phyloP scores from a whole-genome alignment of 768 basidiomycete species.

The Roridomyces roridus region DNA sequence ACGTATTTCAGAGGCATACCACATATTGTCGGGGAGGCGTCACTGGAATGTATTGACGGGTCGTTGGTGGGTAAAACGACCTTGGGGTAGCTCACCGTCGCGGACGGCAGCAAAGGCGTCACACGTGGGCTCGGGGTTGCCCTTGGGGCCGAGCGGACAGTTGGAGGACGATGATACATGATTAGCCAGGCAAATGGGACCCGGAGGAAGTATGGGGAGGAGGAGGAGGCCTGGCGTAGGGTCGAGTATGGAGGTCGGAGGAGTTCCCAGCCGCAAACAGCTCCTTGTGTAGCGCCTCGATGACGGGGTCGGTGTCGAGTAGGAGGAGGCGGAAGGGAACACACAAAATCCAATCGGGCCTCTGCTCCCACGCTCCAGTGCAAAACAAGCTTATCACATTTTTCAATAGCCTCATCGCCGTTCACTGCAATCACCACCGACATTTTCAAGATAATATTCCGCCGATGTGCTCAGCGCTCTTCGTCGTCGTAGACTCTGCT shows the following conservation, averaged over 20 bases:
- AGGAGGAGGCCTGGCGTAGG: neutral
- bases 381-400: no score
- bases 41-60: conserved; percentile 34
- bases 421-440: no score
- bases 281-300: no score
- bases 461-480: no score
- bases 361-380: no score
- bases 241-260: conserved; percentile 7
- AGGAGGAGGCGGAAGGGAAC: no score
- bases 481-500: no score
- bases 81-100: conserved; percentile 48
- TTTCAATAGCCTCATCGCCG: no score
- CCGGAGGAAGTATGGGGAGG: neutral
- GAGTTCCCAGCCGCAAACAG: conserved; percentile 21
- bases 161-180: conserved; percentile 5
- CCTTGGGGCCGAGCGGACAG: neutral
- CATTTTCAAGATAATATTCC: no score
- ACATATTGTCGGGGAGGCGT: conserved; percentile 58
- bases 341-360: no score
- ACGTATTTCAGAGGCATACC: conserved; percentile 83
- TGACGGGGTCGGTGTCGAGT: no score
- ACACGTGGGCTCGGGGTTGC: conserved; percentile 43
- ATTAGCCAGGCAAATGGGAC: conserved; percentile 3
- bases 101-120: conserved; percentile 58
- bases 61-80: conserved; percentile 42